Percentiles rank a stretch among this genome's conserved stretches.
These are phyloP conservation scores for Secale cereale DNA, from an alignment of 176 grass and related monocot species.

Conservation along the genomic window DNA sequence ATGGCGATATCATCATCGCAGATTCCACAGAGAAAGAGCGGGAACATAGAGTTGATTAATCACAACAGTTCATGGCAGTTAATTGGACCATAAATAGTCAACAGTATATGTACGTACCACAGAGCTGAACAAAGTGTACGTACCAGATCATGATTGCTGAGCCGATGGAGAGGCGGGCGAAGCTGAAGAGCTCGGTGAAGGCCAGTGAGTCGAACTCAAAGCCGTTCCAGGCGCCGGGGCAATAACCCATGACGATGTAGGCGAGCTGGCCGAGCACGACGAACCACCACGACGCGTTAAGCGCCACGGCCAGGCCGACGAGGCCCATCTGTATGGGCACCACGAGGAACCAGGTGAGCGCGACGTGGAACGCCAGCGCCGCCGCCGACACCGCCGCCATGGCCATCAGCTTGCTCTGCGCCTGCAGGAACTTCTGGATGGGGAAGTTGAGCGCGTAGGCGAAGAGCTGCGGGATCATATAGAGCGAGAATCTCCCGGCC, in stretches of 20 bases:
- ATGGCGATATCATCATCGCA: background rate
- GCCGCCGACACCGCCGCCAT: slow-evolving; percentile 53
- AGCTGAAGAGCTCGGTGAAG: slow-evolving; percentile 47
- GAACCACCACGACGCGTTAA: slow-evolving; percentile 78
- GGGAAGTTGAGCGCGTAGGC: slow-evolving; percentile 67
- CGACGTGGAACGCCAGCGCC: slow-evolving; percentile 51
- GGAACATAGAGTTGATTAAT: background rate
- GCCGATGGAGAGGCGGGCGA: slow-evolving; percentile 76
- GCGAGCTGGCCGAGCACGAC: slow-evolving; percentile 55
- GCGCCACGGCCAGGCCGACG: slow-evolving; percentile 62
- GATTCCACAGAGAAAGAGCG: background rate
- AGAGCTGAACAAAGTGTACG: background rate
- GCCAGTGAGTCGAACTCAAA: slow-evolving; percentile 66
- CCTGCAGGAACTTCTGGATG: slow-evolving; percentile 73
- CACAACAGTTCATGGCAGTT: background rate
- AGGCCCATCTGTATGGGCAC: slow-evolving; percentile 49
- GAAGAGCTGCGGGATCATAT: slow-evolving; percentile 78
- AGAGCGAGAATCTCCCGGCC: slow-evolving; percentile 41
- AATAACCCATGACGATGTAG: slow-evolving; percentile 59
- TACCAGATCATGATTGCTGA: slow-evolving; percentile 90
- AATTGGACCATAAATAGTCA: background rate
- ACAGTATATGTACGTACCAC: background rate
- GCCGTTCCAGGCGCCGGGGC: slow-evolving; percentile 79
- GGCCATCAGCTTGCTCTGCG: slow-evolving; percentile 69
- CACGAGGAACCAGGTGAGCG: slow-evolving; percentile 59